Evolutionary conservation across 495 filamentous ascomycete species (phyloP).

Genomic region (Aspergillus heteromorphus): DNA sequence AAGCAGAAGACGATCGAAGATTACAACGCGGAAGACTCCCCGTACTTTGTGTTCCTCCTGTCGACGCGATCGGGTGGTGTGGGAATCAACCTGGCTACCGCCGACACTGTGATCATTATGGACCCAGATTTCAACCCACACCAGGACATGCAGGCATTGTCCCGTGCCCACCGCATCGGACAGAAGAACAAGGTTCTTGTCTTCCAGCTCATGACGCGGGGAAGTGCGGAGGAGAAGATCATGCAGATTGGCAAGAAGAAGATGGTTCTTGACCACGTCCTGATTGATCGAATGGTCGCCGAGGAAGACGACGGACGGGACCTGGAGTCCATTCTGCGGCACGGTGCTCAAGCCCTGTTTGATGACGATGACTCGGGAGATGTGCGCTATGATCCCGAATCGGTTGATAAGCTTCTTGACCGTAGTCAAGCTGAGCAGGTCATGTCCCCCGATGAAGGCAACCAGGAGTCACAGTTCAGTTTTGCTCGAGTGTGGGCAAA

Average conservation of each 20-base stretch:
- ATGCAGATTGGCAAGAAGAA: conserved; percentile 95
- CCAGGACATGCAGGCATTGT: conserved; percentile 93
- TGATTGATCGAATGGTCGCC: conserved; percentile 83
- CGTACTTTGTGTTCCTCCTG: conserved; percentile 81
- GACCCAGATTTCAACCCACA: conserved; percentile 99
- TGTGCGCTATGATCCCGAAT: conserved; percentile 72
- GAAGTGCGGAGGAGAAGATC: conserved; percentile 90
- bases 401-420: conserved; percentile 84
- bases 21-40: conserved; percentile 81
- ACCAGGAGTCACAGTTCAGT: conserved; percentile 73
- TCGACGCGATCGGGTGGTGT: conserved; percentile 94
- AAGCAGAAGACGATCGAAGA: conserved; percentile 92
- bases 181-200: conserved; percentile 94
- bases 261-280: conserved; percentile 84
- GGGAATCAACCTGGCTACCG: conserved; percentile 94
- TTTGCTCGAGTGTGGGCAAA: conserved; percentile 93
- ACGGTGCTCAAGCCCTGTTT: conserved; percentile 84
- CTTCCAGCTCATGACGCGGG: conserved; percentile 87
- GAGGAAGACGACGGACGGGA: conserved; percentile 71
- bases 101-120: conserved; percentile 96
- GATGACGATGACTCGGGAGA: conserved; percentile 59
- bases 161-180: conserved; percentile 90
- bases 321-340: conserved; percentile 80
- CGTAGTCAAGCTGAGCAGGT: conserved; percentile 75
- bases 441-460: conserved; percentile 47